Conservation (phyloP, 441 rosid species). For the Jatropha multifida region DNA sequence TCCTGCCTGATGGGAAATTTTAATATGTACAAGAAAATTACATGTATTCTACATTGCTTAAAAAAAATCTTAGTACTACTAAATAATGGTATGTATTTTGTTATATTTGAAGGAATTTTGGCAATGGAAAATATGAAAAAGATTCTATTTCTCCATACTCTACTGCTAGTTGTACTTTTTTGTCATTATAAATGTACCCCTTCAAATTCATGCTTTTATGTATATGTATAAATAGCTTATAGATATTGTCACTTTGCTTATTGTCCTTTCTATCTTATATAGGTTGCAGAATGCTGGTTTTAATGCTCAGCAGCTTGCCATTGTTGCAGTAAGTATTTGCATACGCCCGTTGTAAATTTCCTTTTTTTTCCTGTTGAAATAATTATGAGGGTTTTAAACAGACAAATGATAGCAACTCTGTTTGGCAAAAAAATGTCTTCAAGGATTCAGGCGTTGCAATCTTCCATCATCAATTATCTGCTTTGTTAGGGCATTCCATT, state of each 20-base stretch:
- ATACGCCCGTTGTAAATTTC: constrained; percentile 12
- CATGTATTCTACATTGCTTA: no score
- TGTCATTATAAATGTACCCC: neutral
- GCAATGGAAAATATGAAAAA: no score
- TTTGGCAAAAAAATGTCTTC: neutral
- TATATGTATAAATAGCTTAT: neutral
- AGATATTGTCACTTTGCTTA: neutral
- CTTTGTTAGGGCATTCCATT: neutral
- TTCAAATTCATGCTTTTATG: no score
- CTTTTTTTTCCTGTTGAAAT: constrained; percentile 16
- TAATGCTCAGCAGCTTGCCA: constrained; percentile 76
- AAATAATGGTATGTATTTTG: neutral
- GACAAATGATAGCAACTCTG: neutral
- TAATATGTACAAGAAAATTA: no score
- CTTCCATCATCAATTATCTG: neutral
- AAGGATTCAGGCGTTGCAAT: neutral
- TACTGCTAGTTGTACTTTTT: no score
- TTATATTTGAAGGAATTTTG: neutral
- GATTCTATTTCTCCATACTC: neutral
- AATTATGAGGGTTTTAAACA: constrained; percentile 4
- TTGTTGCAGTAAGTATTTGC: constrained; percentile 65
- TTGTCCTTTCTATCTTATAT: constrained; percentile 22
- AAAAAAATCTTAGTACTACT: no score
- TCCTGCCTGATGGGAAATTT: neutral
- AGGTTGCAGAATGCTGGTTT: constrained; percentile 72